Conservation (phyloP, 2,329 filamentous ascomycete genomes). For the Aureobasidium sp. region DNA sequence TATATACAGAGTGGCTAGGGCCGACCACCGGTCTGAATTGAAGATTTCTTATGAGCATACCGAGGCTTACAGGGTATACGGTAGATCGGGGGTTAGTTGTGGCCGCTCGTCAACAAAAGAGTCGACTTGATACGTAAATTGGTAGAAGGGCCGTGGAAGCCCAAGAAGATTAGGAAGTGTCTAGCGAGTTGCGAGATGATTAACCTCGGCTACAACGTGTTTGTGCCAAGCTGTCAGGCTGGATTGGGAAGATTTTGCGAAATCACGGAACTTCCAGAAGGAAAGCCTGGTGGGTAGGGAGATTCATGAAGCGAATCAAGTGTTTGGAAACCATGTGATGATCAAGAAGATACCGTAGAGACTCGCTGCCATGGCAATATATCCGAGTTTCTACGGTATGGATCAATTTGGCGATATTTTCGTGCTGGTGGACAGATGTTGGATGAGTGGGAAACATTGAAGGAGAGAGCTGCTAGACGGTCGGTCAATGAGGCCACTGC, state of each 20-base stretch:
- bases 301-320: background rate
- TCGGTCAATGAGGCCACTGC: too few relatives aligned
- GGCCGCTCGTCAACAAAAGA: background rate
- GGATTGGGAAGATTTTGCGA: background rate
- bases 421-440: background rate
- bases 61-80: background rate
- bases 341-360: background rate
- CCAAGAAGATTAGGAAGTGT: background rate
- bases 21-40: background rate
- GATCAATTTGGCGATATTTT: background rate
- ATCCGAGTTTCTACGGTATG: too few relatives aligned
- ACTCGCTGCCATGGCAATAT: too few relatives aligned
- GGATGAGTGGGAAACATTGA: background rate
- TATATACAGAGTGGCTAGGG: background rate
- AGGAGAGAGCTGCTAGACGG: background rate
- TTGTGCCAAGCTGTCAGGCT: background rate
- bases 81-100: background rate
- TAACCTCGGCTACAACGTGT: background rate
- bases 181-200: background rate
- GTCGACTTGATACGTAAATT: background rate
- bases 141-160: background rate
- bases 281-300: background rate
- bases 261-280: background rate
- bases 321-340: background rate
- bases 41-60: background rate